Conservation (phyloP, 2,329 filamentous ascomycete species). For the Epichloe sp. region DNA sequence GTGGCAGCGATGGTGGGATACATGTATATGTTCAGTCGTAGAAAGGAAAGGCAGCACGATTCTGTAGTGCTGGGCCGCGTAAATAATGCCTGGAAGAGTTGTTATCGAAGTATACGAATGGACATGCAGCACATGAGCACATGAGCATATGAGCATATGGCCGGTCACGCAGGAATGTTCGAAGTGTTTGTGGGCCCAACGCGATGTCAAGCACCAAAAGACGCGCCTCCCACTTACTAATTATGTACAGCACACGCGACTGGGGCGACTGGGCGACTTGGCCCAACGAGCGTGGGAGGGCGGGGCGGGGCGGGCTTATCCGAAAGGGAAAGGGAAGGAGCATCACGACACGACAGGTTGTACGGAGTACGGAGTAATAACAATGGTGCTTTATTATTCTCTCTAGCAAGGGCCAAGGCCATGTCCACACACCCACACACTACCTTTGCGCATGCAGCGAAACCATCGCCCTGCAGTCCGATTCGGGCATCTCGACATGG, state of each 20-base stretch:
- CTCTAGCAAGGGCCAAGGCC: too few species aligned
- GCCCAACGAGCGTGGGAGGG: too few species aligned
- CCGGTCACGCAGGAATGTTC: background rate
- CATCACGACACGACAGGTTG: too few species aligned
- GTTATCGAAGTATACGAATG: background rate
- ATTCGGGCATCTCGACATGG: too few species aligned
- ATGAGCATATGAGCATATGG: too few species aligned
- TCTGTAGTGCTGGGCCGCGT: background rate
- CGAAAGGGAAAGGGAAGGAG: too few species aligned
- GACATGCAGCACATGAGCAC: background rate
- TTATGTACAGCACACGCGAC: conserved; percentile 1
- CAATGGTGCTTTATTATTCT: too few species aligned
- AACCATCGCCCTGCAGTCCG: too few species aligned
- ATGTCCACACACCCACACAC: too few species aligned
- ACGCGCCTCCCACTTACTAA: conserved; percentile 11
- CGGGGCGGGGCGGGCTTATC: too few species aligned
- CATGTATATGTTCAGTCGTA: background rate
- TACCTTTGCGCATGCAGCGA: too few species aligned
- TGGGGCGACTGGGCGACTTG: background rate
- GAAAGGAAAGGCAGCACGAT: background rate
- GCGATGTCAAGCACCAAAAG: conserved; percentile 11
- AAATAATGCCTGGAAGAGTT: background rate
- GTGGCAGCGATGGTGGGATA: background rate
- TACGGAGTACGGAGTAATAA: too few species aligned
- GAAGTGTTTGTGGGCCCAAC: conserved; percentile 13